Conservation (phyloP, 495 filamentous ascomycete genomes). For the Trichoderma parareesei region DNA sequence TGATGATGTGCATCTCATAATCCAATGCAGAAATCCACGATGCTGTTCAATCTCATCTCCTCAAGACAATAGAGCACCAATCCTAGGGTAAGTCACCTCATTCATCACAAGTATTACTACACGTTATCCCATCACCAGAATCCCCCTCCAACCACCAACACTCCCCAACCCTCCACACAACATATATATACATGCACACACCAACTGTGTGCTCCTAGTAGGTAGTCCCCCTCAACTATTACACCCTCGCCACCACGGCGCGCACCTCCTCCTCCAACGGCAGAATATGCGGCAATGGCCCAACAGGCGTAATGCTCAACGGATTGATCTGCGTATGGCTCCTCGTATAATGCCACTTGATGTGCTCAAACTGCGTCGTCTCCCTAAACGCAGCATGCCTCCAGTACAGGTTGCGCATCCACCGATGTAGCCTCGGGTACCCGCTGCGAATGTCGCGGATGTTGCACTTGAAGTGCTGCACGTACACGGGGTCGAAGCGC, state of each 20-base stretch:
- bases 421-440: conserved; percentile 60
- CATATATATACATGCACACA: background rate
- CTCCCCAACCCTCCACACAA: background rate
- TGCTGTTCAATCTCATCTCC: too few species aligned
- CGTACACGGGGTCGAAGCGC: conserved; percentile 61
- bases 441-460: conserved; percentile 60
- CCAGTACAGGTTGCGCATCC: conserved; percentile 68
- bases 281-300: conserved; percentile 55
- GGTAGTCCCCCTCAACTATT: background rate
- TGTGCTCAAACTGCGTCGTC: conserved; percentile 60
- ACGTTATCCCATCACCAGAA: background rate
- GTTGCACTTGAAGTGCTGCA: conserved; percentile 63
- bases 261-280: conserved; percentile 34
- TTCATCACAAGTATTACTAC: background rate
- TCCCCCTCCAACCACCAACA: background rate
- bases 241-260: conserved; percentile 20
- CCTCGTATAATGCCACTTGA: conserved; percentile 47
- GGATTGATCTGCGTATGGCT: conserved; percentile 54
- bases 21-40: too few species aligned
- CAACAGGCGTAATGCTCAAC: conserved; percentile 53
- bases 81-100: background rate
- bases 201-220: background rate
- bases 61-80: too few species aligned
- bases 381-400: conserved; percentile 58
- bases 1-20: too few species aligned